Conservation (phyloP, 345 rosid genomes). For the Eucalyptus curtisii region DNA sequence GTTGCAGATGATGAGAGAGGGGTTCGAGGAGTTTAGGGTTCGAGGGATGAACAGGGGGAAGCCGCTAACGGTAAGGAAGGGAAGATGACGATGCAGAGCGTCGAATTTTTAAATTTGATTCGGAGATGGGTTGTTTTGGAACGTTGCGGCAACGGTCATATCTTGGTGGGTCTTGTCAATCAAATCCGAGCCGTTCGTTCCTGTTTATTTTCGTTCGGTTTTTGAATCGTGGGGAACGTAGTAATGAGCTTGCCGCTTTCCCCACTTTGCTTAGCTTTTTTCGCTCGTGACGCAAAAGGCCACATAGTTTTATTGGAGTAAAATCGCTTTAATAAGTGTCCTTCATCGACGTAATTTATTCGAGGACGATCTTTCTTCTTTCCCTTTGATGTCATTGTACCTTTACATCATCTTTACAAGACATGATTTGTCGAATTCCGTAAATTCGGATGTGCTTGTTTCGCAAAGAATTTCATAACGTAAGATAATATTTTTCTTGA, state of each 20-base stretch:
- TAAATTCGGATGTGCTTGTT: neutral
- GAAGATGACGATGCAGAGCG: neutral
- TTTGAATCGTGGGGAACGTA: neutral
- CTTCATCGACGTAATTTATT: neutral
- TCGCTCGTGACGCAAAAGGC: neutral
- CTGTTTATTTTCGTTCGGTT: neutral
- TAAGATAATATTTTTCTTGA: neutral
- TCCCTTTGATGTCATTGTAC: neutral
- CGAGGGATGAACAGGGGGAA: neutral
- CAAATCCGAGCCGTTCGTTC: neutral
- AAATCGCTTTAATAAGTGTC: neutral
- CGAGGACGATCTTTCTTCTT: neutral
- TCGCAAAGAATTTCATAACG: accelerated
- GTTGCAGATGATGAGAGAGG: neutral
- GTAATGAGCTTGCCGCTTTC: neutral
- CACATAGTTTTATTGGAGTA: neutral
- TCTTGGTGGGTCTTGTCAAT: neutral
- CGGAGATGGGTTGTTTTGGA: neutral
- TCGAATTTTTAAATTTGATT: constrained; percentile 1
- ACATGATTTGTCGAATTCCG: neutral
- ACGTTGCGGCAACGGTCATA: constrained; percentile 55
- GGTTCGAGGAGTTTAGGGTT: neutral
- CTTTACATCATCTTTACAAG: neutral
- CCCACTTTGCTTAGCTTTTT: neutral
- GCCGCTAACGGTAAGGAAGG: constrained; percentile 31